These are phyloP conservation scores for Penicillium mononematosum DNA, from an alignment of 495 filamentous ascomycete species.

Conservation along the genomic window DNA sequence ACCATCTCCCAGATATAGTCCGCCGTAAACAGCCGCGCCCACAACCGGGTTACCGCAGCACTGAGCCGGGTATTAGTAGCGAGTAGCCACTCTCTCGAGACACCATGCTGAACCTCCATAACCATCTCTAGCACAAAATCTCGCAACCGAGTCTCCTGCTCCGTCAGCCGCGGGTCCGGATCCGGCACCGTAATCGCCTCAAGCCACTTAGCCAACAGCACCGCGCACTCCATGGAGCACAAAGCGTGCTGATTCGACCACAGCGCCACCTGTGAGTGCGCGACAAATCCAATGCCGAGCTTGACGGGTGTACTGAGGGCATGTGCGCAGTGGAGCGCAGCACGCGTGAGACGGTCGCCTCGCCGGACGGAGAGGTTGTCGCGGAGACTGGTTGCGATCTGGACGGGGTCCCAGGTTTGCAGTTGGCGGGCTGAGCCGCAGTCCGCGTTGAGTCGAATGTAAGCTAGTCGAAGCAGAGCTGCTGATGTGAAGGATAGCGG, in stretches of 20 bases:
- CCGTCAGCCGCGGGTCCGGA: slow-evolving; percentile 38
- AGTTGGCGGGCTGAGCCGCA: slow-evolving; percentile 60
- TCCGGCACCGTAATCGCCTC: slow-evolving; percentile 39
- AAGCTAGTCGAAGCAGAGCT: slow-evolving; percentile 62
- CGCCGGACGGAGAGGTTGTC: slow-evolving; percentile 59
- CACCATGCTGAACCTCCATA: slow-evolving; percentile 59
- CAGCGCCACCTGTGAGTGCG: slow-evolving; percentile 63
- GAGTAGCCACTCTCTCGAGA: slow-evolving; percentile 50
- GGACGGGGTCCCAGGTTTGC: slow-evolving; percentile 58
- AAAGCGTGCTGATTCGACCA: slow-evolving; percentile 74
- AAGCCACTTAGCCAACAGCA: slow-evolving; percentile 59
- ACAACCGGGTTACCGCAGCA: slow-evolving; percentile 61
- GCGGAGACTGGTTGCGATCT: slow-evolving; percentile 58
- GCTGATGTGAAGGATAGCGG: slow-evolving; percentile 67
- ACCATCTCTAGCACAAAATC: slow-evolving; percentile 66
- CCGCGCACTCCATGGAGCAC: slow-evolving; percentile 68
- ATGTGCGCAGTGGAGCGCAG: slow-evolving; percentile 67
- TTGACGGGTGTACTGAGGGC: slow-evolving; percentile 67
- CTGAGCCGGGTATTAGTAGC: slow-evolving; percentile 60
- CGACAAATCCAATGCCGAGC: slow-evolving; percentile 66
- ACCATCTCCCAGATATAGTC: slow-evolving; percentile 68
- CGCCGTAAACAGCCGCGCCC: slow-evolving; percentile 67
- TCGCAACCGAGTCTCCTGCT: slow-evolving; percentile 59
- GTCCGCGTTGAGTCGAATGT: slow-evolving; percentile 67
- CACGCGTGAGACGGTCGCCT: slow-evolving; percentile 55